Conservation (phyloP, 768 basidiomycete genomes). For the Kwoniella dejecticola region DNA sequence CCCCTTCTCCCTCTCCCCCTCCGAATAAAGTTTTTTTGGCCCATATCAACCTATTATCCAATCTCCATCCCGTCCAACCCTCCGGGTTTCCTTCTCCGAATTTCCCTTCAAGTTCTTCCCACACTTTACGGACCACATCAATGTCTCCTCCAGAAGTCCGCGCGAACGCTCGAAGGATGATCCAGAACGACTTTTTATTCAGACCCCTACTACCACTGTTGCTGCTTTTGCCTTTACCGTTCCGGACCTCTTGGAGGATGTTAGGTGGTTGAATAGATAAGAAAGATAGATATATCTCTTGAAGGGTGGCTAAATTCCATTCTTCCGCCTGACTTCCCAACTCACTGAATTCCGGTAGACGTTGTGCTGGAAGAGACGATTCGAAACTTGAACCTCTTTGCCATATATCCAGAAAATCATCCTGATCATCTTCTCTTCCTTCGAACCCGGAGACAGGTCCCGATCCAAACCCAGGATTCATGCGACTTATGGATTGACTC, state of each 20-base stretch:
- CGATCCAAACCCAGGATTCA: too few species aligned
- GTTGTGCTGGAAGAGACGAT: background rate
- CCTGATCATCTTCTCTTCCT: too few species aligned
- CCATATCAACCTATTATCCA: slow-evolving; percentile 41
- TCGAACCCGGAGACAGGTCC: too few species aligned
- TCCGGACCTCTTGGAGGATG: too few species aligned
- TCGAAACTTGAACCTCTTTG: slow-evolving; percentile 9
- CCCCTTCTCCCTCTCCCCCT: too few species aligned
- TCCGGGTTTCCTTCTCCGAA: slow-evolving; percentile 43
- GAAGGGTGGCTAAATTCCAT: slow-evolving; percentile 1
- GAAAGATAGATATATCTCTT: slow-evolving; percentile 11
- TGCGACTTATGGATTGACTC: background rate
- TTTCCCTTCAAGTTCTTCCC: slow-evolving; percentile 39
- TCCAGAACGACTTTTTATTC: slow-evolving; percentile 33
- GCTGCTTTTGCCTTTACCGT: background rate
- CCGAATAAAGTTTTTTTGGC: slow-evolving; percentile 22
- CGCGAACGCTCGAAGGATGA: slow-evolving; percentile 41
- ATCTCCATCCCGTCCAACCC: slow-evolving; percentile 45
- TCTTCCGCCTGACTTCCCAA: background rate
- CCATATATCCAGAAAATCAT: slow-evolving; percentile 18
- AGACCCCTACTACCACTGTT: too few species aligned
- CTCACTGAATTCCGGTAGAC: too few species aligned
- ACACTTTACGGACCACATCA: slow-evolving; percentile 30
- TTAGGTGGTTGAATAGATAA: background rate
- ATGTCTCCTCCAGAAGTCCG: slow-evolving; percentile 35